These are phyloP conservation scores for Azolla pinnata DNA, from an alignment of 75 land plant genomes.

Conservation along the genomic window DNA sequence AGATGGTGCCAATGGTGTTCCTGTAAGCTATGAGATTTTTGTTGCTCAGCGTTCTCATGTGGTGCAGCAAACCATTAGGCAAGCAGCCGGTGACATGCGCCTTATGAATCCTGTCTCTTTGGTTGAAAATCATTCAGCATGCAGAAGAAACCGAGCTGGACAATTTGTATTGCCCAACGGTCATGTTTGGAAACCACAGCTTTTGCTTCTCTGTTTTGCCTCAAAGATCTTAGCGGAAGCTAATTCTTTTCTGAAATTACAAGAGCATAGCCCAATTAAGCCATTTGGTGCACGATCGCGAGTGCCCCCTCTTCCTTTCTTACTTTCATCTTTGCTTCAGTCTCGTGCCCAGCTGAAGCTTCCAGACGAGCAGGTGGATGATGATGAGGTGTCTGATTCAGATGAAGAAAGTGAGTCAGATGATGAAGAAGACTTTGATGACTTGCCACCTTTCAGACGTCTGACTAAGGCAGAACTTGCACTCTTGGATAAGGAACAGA, in stretches of 20 bases:
- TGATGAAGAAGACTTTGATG: conserved; percentile 44
- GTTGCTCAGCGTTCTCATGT: conserved; percentile 43
- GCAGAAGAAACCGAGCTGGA: conserved; percentile 35
- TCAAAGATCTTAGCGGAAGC: conserved; percentile 45
- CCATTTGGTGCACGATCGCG: conserved; percentile 22
- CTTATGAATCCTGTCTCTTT: conserved; percentile 48
- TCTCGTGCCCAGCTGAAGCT: conserved; percentile 30
- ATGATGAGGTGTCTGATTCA: conserved; percentile 16
- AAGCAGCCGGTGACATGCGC: conserved; percentile 43
- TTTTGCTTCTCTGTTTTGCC: conserved; percentile 41
- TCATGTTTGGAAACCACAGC: conserved; percentile 45
- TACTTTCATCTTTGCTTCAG: conserved; percentile 40
- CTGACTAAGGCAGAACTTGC: conserved; percentile 28
- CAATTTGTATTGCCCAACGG: conserved; percentile 44
- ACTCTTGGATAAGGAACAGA: conserved; percentile 41
- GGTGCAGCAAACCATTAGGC: conserved; percentile 40
- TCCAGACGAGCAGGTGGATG: conserved; percentile 35
- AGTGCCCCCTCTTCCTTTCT: conserved; percentile 36
- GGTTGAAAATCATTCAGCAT: conserved; percentile 44
- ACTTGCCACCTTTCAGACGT: conserved; percentile 59
- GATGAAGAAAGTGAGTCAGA: conserved; percentile 26
- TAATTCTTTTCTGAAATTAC: conserved; percentile 32
- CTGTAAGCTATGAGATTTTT: conserved; percentile 51
- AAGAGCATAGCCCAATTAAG: conserved; percentile 20
- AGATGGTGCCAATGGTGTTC: conserved; percentile 39